Conservation (phyloP, 2,329 filamentous ascomycete species). For the Sarocladium brachiariae region DNA sequence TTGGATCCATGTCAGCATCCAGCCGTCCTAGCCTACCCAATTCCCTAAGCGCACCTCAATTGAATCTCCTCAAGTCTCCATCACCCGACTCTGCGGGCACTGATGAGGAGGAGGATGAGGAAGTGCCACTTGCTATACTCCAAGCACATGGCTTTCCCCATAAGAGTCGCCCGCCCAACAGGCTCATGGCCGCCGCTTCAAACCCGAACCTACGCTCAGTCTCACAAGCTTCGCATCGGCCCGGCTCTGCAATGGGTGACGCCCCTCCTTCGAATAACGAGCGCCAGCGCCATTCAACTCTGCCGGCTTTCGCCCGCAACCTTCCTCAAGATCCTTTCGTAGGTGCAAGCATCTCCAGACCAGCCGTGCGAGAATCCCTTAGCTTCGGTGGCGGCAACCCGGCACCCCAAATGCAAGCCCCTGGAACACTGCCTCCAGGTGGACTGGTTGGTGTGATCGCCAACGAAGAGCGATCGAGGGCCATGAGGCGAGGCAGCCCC, state of each 20-base stretch:
- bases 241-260: slow-evolving; percentile 53
- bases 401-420: slow-evolving; percentile 27
- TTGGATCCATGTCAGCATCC: slow-evolving; percentile 19
- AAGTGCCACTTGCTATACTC: slow-evolving; percentile 78
- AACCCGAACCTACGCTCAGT: slow-evolving; percentile 64
- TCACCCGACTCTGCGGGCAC: slow-evolving; percentile 39
- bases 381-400: slow-evolving; percentile 55
- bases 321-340: slow-evolving; percentile 81
- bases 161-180: slow-evolving; percentile 67
- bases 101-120: slow-evolving; percentile 84
- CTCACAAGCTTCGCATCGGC: slow-evolving; percentile 37
- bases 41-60: slow-evolving; percentile 57
- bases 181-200: slow-evolving; percentile 56
- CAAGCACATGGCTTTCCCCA: slow-evolving; percentile 84
- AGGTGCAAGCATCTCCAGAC: slow-evolving; percentile 68
- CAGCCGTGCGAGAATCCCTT: slow-evolving; percentile 66
- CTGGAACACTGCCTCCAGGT: slow-evolving; percentile 51
- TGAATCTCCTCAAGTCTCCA: slow-evolving; percentile 33
- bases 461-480: slow-evolving; percentile 71
- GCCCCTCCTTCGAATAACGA: slow-evolving; percentile 21
- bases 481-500: slow-evolving; percentile 71
- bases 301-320: slow-evolving; percentile 77
- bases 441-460: slow-evolving; percentile 86
- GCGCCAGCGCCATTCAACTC: slow-evolving; percentile 32
- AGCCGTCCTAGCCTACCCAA: slow-evolving; percentile 49